phyloP scores from a whole-genome alignment of 2,329 filamentous ascomycete genomes.

The Phialophora chinensis region DNA sequence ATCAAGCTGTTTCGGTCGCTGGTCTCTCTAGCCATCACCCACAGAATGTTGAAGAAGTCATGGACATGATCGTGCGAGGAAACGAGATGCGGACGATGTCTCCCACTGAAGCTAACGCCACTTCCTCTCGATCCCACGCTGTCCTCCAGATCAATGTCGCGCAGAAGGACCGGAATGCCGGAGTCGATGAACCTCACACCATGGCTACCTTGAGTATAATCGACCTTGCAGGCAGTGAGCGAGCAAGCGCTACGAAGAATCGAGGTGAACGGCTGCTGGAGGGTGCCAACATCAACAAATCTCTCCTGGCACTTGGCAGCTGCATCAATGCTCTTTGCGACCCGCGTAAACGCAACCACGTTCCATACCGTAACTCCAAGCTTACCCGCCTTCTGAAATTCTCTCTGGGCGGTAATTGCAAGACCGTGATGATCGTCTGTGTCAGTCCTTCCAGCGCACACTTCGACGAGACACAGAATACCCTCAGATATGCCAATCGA shows the following conservation, averaged over 20 bases:
- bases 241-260: constrained; percentile 96
- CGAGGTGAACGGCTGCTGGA: constrained; percentile 87
- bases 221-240: constrained; percentile 92
- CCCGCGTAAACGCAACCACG: constrained; percentile 85
- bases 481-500: constrained; percentile 92
- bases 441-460: constrained; percentile 95
- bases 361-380: constrained; percentile 97
- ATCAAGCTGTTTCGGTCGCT: constrained; percentile 88
- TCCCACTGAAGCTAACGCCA: constrained; percentile 95
- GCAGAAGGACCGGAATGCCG: constrained; percentile 90
- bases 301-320: constrained; percentile 87
- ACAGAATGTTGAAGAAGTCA: constrained; percentile 90
- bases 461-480: constrained; percentile 98
- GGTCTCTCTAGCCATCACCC: constrained; percentile 91
- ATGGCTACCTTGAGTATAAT: constrained; percentile 99
- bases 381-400: constrained; percentile 95
- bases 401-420: constrained; percentile 95
- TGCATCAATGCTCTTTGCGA: constrained; percentile 99
- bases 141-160: constrained; percentile 97
- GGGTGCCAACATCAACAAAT: constrained; percentile 99
- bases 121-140: constrained; percentile 94
- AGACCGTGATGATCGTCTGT: constrained; percentile 99
- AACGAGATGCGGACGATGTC: constrained; percentile 96
- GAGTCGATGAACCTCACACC: constrained; percentile 91
- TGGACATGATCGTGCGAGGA: constrained; percentile 97